Evolutionary conservation across 441 rosid genomes (phyloP), one percentile per base, ranked within the genome.

Genomic region (Eruca vesicaria): DNA sequence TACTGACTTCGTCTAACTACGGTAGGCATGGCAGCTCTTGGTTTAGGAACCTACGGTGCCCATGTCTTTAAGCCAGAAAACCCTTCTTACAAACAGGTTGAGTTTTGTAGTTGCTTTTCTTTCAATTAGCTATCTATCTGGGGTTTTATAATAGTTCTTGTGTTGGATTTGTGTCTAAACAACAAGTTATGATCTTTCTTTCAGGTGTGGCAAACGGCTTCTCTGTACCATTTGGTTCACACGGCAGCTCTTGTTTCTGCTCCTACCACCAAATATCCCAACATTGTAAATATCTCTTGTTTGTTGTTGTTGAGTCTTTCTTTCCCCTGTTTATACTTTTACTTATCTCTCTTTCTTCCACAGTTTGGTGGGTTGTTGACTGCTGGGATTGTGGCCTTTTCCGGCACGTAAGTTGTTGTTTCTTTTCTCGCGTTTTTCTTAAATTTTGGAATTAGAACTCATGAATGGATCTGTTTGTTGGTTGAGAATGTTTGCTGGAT

Each of bases 341-440:
- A 69, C 21, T n/a, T n/a, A 1, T 55, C 33, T 19, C 6, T 18
- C 15, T 14, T 6, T 59, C 2, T 68, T 73, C 41, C 71, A 52
- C 95, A 91, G 97, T 95, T 95, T 80, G 98, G 99, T 72, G 94
- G 95, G 68, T 90, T 95, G 57, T 79, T 93, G 86, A 91, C 97
- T 9, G 62, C 94, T 72, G 96, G 98, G 63, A 95, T 95, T 78
- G 62, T 95, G 38, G 84, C 87, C 28, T 93, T 95, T 80, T 90
- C 95, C 38, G 97, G 98, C 58, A 83, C 97, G 96, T 93, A 90
- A 89, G 99, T 89, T 68, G 16, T 63, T 60, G 33, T 16, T 3
- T 2, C 59, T 16, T 7, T 16, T 14, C 3, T 26, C 12, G 11
- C 12, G 18, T 35, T 68, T 6, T 57, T 43, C 15, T 48, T 4